phyloP scores from a whole-genome alignment of 257 asterid genomes.

The Paraleonurus japonicus region DNA sequence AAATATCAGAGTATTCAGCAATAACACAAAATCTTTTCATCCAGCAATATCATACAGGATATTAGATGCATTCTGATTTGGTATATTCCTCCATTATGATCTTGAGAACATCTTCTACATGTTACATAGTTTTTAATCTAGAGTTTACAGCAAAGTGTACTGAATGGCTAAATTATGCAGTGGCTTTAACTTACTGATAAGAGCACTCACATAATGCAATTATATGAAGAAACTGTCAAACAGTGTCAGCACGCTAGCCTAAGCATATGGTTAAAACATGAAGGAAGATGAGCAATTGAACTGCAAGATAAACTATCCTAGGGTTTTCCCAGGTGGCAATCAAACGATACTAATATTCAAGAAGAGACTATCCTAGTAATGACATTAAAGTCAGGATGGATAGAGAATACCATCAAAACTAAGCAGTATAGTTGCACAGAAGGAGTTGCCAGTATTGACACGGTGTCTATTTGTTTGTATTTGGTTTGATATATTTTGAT shows the following conservation, averaged over 20 bases:
- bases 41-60: not conserved
- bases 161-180: not conserved
- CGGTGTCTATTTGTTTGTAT: not conserved
- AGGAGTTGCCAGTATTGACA: not conserved
- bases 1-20: not conserved
- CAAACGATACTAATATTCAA: not conserved
- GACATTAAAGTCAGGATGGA: not conserved
- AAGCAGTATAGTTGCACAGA: not conserved
- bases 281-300: not conserved
- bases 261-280: not conserved
- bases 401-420: not conserved
- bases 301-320: not conserved
- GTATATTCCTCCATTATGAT: not conserved
- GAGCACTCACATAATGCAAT: not conserved
- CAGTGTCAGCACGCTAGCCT: not conserved
- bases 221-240: not conserved
- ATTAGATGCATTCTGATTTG: not conserved
- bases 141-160: not conserved
- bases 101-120: not conserved
- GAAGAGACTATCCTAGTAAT: not conserved
- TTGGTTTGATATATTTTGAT: not conserved
- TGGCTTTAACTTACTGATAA: not conserved
- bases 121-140: not conserved
- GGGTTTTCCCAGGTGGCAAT: not conserved
- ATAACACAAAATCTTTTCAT: not conserved